Evolutionary conservation across 495 filamentous ascomycete genomes (phyloP), one percentile per base, ranked within the genome.

Genomic region (Penicillium riverlandense): DNA sequence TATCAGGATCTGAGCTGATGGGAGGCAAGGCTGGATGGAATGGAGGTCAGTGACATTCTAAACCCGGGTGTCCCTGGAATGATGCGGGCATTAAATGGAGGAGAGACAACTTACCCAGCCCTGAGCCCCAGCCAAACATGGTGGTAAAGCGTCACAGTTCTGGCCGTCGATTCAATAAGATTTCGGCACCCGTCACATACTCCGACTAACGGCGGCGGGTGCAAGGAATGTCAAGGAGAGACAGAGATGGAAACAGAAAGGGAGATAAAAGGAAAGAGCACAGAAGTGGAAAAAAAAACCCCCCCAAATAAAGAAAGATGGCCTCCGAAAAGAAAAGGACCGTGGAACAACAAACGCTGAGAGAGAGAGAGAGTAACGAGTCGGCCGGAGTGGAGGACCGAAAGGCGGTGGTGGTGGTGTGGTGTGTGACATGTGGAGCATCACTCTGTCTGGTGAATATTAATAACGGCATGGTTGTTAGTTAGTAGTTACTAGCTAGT

Each of bases 71-170:
- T 33, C 38, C 27, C 40, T 31, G 38, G 29, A 27, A 12, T 9
- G 29, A 22, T 38, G 13, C n/a, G 35, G 36, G 16, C 38, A 6
- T 35, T 12, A 15, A 16, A 32, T 29, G 43, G 35, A 29, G 45
- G 22, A 41, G 37, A 41, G 15, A 47, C 22, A 11, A 40, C 62
- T 60, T 57, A 68, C 65, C 57, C 46, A 66, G 48, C 34, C 53
- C 57, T 50, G 55, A 50, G 45, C 57, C 52, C 65, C 65, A 69
- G 47, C 65, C 65, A 43, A 69, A 69, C 65, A 69, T 68, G 12
- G 38, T 58, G 2, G 22, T 22, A 4, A 22, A 22, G 22, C 22
- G 22, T 22, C 22, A 22, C 22, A 16, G 22, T 22, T 22, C 22
- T 22, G 22, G 22, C 22, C 22, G 22, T 22, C 22, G 22, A 6